These are phyloP conservation scores for Chlorella sp. DNA, from an alignment of 139 green algal genomes.

Conservation along the genomic window DNA sequence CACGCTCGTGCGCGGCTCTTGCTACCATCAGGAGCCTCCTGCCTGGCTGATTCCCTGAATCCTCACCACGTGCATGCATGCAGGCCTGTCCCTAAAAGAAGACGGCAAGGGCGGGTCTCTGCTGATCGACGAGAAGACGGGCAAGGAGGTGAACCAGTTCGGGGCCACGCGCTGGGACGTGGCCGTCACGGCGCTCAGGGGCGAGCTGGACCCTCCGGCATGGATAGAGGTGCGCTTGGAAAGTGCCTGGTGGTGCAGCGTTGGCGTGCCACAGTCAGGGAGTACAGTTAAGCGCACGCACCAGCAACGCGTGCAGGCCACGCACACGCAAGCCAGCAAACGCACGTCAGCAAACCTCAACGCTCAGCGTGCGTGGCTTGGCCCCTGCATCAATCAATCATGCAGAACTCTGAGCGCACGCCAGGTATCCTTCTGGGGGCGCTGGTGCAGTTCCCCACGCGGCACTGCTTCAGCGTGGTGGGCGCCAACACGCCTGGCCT, in stretches of 20 bases:
- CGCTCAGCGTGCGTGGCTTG: not conserved
- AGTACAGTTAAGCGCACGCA: not conserved
- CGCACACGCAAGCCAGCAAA: not conserved
- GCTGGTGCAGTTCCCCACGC: constrained; percentile 42
- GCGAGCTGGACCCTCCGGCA: constrained; percentile 49
- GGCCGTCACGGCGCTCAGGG: constrained; percentile 41
- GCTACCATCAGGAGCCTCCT: not conserved
- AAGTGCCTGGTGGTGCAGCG: not conserved
- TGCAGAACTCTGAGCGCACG: constrained; percentile 46
- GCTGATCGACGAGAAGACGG: constrained; percentile 32
- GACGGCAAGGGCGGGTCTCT: too few relatives aligned
- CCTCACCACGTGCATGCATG: too few relatives aligned
- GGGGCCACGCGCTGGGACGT: constrained; percentile 60
- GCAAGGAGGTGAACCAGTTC: constrained; percentile 58
- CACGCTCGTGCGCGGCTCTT: not conserved
- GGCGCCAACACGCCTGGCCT: constrained; percentile 4
- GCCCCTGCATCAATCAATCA: too few relatives aligned
- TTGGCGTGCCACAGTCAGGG: too few relatives aligned
- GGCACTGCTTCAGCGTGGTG: constrained; percentile 51
- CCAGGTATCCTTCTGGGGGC: constrained; percentile 40
- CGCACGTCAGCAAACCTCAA: not conserved
- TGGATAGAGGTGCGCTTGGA: constrained; percentile 36
- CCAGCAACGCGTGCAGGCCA: not conserved
- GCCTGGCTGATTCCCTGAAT: not conserved
- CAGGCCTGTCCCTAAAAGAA: constrained; percentile 30